Conservation (phyloP, 805 yeast genomes). For the Cyberlindnera petersonii region DNA sequence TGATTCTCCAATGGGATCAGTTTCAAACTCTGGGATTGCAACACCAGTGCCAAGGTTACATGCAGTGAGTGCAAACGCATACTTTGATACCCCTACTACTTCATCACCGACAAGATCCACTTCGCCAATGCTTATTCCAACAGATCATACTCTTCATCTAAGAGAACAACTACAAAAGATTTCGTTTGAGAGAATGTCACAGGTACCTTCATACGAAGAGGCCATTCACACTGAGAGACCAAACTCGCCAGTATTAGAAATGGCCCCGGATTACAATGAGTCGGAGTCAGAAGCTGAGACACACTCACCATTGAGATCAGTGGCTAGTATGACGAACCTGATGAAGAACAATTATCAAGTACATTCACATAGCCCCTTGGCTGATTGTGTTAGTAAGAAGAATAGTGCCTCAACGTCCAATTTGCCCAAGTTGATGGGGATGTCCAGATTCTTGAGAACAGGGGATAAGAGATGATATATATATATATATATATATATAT, state of each 20-base stretch:
- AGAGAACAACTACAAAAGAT: slow-evolving; percentile 15
- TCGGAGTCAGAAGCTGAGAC: no score
- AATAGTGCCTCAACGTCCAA: slow-evolving; percentile 3
- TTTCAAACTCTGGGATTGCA: slow-evolving; percentile 4
- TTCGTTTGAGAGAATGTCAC: slow-evolving; percentile 41
- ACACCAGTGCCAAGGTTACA: slow-evolving; percentile 9
- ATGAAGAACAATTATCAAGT: neutral
- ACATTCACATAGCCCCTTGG: neutral
- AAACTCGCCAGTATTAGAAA: slow-evolving; percentile 32
- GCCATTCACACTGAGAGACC: slow-evolving; percentile 51
- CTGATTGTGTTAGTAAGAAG: neutral
- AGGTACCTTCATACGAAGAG: slow-evolving; percentile 73
- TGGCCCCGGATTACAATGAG: slow-evolving; percentile 64
- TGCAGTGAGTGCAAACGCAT: slow-evolving; percentile 1
- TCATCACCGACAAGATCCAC: neutral
- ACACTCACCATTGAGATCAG: slow-evolving; percentile 4
- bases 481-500: neutral
- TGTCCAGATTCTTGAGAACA: slow-evolving; percentile 4
- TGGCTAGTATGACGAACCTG: slow-evolving; percentile 4
- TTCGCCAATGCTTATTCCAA: slow-evolving; percentile 9
- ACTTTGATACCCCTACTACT: slow-evolving; percentile 6
- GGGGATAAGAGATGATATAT: no score
- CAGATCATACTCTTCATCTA: slow-evolving; percentile 5
- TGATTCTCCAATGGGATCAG: slow-evolving; percentile 10
- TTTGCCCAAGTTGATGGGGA: slow-evolving; percentile 5